phyloP scores from a whole-genome alignment of 306 rosid species.

The Vachellia collinsii region DNA sequence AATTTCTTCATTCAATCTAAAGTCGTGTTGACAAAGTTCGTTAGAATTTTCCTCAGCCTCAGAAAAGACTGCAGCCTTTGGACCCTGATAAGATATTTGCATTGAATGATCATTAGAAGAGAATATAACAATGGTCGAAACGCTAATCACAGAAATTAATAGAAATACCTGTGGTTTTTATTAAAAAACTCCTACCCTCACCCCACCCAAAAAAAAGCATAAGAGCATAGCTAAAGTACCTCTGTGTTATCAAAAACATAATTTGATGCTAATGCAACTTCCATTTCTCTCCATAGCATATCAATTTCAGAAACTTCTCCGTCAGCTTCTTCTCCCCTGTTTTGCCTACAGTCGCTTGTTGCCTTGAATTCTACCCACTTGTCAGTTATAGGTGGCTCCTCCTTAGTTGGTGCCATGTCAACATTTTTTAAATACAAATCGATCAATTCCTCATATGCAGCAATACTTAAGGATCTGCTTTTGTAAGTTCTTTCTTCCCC shows the following conservation, averaged over 20 bases:
- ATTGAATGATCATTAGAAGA: slow-evolving; percentile 34
- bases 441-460: slow-evolving; percentile 81
- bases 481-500: slow-evolving; percentile 46
- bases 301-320: slow-evolving; percentile 68
- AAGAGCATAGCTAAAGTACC: slow-evolving; percentile 45
- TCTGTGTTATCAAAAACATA: slow-evolving; percentile 62
- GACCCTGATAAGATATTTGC: slow-evolving; percentile 54
- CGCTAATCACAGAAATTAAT: slow-evolving; percentile 2
- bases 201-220: neutral
- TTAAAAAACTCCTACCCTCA: neutral
- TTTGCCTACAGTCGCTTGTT: slow-evolving; percentile 37
- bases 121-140: neutral
- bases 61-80: slow-evolving; percentile 40
- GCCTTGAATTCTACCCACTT: slow-evolving; percentile 73
- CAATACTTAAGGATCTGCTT: slow-evolving; percentile 65
- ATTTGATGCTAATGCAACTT: slow-evolving; percentile 71
- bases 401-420: slow-evolving; percentile 48
- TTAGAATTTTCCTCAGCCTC: slow-evolving; percentile 26
- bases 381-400: slow-evolving; percentile 58
- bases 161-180: neutral
- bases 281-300: slow-evolving; percentile 87
- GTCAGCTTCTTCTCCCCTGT: slow-evolving; percentile 42
- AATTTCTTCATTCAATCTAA: slow-evolving; percentile 69
- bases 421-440: slow-evolving; percentile 68
- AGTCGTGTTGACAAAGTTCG: slow-evolving; percentile 62